These are phyloP conservation scores for Raddia guianensis DNA, from an alignment of 176 grass and related monocot species.

Conservation along the genomic window DNA sequence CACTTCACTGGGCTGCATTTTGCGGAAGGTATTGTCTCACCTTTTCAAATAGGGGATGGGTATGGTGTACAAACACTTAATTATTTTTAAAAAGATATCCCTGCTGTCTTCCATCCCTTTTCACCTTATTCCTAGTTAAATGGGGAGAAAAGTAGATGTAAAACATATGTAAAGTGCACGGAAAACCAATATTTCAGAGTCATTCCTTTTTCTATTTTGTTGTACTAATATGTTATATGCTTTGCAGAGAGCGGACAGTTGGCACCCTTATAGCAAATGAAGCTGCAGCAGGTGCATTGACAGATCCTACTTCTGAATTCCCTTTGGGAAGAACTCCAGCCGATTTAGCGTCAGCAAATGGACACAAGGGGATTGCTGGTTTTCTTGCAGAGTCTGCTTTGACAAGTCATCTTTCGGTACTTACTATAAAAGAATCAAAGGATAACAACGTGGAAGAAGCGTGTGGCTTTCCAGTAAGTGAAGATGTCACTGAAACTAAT, in stretches of 20 bases:
- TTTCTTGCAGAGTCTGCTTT: slow-evolving; percentile 87
- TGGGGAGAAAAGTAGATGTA: background rate
- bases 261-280: slow-evolving; percentile 63
- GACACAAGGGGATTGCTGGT: slow-evolving; percentile 88
- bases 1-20: slow-evolving; percentile 87
- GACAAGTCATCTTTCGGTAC: slow-evolving; percentile 71
- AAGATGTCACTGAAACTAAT: slow-evolving; percentile 31
- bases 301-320: slow-evolving; percentile 76
- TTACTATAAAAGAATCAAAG: slow-evolving; percentile 70
- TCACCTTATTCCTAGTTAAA: background rate
- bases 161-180: slow-evolving; percentile 22
- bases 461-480: slow-evolving; percentile 22
- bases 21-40: slow-evolving; percentile 54
- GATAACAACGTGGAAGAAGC: slow-evolving; percentile 29
- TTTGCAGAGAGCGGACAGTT: slow-evolving; percentile 66
- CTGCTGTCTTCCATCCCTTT: slow-evolving; percentile 26
- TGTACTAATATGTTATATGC: slow-evolving; percentile 36
- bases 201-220: background rate
- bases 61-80: slow-evolving; percentile 22
- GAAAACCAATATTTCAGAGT: background rate
- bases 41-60: slow-evolving; percentile 12
- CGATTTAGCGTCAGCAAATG: slow-evolving; percentile 85
- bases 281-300: slow-evolving; percentile 73
- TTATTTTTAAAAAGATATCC: background rate
- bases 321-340: slow-evolving; percentile 80